These are phyloP conservation scores for Citrus hindsii DNA, from an alignment of 345 rosid genomes.

Conservation along the genomic window DNA sequence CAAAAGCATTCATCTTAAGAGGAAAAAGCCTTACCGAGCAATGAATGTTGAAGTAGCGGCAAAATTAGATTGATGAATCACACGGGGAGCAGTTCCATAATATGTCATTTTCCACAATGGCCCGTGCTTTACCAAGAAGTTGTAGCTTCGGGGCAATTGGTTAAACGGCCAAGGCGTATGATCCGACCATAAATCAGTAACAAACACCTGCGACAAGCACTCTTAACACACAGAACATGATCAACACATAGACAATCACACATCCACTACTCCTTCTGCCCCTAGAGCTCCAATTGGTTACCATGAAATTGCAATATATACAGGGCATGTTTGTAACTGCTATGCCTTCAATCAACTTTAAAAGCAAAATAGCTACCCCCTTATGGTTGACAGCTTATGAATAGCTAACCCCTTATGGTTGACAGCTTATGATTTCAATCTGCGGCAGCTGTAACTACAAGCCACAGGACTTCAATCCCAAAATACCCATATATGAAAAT, in stretches of 20 bases:
- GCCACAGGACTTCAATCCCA: neutral
- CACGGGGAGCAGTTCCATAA: conserved; percentile 84
- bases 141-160: conserved; percentile 94
- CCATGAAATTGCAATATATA: neutral
- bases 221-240: conserved; percentile 26
- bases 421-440: neutral
- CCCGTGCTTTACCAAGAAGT: conserved; percentile 92
- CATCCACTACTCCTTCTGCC: conserved; percentile 1
- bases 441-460: neutral
- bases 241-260: conserved; percentile 8
- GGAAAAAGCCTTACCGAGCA: conserved; percentile 66
- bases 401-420: neutral
- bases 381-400: neutral
- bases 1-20: conserved; percentile 4
- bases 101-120: conserved; percentile 89
- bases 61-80: conserved; percentile 90
- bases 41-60: conserved; percentile 95
- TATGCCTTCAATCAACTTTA: neutral
- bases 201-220: conserved; percentile 73
- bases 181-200: conserved; percentile 97
- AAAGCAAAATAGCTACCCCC: neutral
- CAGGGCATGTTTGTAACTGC: neutral
- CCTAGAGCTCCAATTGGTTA: neutral
- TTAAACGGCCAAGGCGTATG: conserved; percentile 99
- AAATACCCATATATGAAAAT: neutral